Base-by-base conservation (phyloP, 805 yeast genomes). In the Pichia cephalocereana region DNA sequence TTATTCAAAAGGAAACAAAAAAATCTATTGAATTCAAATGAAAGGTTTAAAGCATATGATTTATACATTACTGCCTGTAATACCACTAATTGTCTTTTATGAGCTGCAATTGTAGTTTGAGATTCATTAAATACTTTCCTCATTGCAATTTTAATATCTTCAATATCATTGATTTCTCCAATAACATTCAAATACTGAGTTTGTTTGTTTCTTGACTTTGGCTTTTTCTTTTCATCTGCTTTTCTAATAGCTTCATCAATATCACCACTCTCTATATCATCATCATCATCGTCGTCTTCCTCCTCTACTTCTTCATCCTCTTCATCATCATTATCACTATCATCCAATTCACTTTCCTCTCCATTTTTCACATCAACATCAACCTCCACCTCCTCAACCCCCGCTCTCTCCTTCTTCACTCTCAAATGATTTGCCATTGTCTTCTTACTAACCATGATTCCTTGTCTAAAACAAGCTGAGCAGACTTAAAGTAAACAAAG, bases 51-150 rank as follows among this genome's bases (percentile, higher is more conserved):
- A 7, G 71, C 71, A 11, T 69, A 62, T 1, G 93, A 77, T 54
- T 77, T 74, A 15, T 67, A 55, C 48, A 82, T 84, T 15, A 86
- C 67, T 41, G 75, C 73, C 58, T 75, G 76, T 58, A 89, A 60
- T 7, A 84, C 73, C 10, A 80, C 76, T 8, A 82, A 77, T 49
- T 86, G 81, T 58, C 85, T 84, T 43, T 86, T 71, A 63, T 89
- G 96, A 2, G 90, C 83, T 0, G 90, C 82, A 32, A 82, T 71
- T 2, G 86, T 73, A 23, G 66, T 53, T 59, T 89, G 97, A 0
- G 93, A 86, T 48, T 83, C 91, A 58, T 85, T 91, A 59, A 89
- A 89, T 4, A 82, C 79, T 48, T 75, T 80, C 1, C 85, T 80
- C 56, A 83, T 68, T 4, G 84, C 78, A 11, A 52, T 47, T 37